Conservation (phyloP, 176 grass and related monocot species). For the Zizania latifolia region DNA sequence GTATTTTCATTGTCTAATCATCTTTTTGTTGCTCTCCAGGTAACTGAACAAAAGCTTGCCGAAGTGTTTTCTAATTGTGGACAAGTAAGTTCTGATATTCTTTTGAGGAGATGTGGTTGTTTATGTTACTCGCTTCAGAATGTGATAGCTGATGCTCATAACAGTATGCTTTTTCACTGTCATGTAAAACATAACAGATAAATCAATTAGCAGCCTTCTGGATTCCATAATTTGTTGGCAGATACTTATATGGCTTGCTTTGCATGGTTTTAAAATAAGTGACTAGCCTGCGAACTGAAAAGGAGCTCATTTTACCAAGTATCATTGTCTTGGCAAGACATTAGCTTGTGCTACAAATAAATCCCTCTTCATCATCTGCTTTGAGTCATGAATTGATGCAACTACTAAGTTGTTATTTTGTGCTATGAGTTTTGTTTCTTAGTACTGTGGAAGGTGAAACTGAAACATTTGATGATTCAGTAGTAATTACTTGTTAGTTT, state of each 20-base stretch:
- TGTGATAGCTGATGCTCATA: neutral
- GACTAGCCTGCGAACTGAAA: neutral
- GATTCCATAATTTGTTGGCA: neutral
- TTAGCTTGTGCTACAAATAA: neutral
- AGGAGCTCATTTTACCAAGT: neutral
- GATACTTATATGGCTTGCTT: neutral
- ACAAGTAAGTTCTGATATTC: conserved; percentile 57
- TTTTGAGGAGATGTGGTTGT: neutral
- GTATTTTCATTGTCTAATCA: conserved; percentile 21
- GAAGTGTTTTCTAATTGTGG: conserved; percentile 87
- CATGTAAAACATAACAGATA: neutral
- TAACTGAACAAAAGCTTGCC: conserved; percentile 95
- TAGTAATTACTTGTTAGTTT: neutral
- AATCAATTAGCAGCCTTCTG: neutral
- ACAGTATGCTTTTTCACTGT: neutral
- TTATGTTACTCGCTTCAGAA: neutral
- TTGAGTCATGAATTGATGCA: neutral
- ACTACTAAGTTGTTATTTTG: neutral
- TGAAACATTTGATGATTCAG: neutral
- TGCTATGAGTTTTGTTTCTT: neutral
- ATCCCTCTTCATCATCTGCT: neutral
- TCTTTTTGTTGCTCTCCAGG: conserved; percentile 39
- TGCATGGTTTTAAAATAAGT: neutral
- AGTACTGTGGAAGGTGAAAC: neutral
- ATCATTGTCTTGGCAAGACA: neutral